phyloP scores from a whole-genome alignment of 768 basidiomycete genomes.

The Vararia minispora region DNA sequence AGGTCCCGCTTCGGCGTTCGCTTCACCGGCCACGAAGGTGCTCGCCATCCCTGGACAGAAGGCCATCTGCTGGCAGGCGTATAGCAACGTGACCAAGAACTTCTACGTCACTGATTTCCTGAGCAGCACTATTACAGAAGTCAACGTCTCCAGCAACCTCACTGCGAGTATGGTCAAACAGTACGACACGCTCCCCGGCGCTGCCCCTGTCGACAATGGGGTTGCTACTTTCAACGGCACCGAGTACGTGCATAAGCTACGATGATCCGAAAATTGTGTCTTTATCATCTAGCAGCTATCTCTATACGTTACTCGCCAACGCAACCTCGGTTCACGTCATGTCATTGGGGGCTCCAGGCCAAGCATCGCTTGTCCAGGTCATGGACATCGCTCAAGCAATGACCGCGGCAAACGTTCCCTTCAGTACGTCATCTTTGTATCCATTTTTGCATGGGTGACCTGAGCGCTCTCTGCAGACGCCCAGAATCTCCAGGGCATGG shows the following conservation, averaged over 20 bases:
- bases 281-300: conserved; percentile 26
- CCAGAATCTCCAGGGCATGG: too few relatives aligned
- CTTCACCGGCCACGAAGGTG: conserved; percentile 12
- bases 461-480: too few relatives aligned
- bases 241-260: conserved; percentile 18
- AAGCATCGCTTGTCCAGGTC: conserved; percentile 21
- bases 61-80: conserved; percentile 22
- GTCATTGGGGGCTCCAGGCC: conserved; percentile 27
- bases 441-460: too few relatives aligned
- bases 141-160: conserved; percentile 34
- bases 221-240: conserved; percentile 20
- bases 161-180: conserved; percentile 33
- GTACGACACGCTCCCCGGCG: too few relatives aligned
- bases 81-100: conserved; percentile 21
- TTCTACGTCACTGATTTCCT: conserved; percentile 22
- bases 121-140: conserved; percentile 28
- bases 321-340: conserved; percentile 29
- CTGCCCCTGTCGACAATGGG: conserved; percentile 20
- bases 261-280: not conserved
- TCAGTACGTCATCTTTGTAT: conserved; percentile 25
- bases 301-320: conserved; percentile 29
- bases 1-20: conserved; percentile 18
- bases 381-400: conserved; percentile 24
- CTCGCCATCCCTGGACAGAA: conserved; percentile 19
- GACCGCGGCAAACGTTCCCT: conserved; percentile 20